phyloP scores from a whole-genome alignment of 768 basidiomycete species.

The Galerina sulciceps region DNA sequence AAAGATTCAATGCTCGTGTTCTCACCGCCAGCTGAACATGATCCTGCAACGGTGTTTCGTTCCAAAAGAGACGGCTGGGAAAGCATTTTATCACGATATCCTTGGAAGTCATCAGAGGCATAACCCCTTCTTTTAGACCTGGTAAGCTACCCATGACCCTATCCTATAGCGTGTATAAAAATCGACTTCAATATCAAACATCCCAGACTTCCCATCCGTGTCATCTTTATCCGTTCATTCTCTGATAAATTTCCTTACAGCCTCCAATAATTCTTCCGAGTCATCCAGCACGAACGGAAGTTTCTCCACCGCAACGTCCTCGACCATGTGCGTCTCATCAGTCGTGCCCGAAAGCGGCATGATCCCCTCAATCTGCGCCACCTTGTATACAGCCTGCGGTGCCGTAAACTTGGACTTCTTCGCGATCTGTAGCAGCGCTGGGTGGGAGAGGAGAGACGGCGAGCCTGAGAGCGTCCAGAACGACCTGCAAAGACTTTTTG shows the following conservation, averaged over 20 bases:
- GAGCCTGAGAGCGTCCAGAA: slow-evolving; percentile 91
- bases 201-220: neutral
- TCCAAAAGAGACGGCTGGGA: neutral
- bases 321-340: slow-evolving; percentile 58
- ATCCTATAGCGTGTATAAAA: neutral
- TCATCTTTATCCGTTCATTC: neutral
- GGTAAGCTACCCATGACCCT: neutral
- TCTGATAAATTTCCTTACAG: slow-evolving; percentile 15
- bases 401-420: slow-evolving; percentile 54
- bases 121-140: neutral
- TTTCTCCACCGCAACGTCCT: slow-evolving; percentile 53
- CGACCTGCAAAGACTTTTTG: slow-evolving; percentile 49
- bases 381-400: slow-evolving; percentile 69
- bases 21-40: neutral
- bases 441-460: slow-evolving; percentile 59
- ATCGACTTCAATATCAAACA: neutral
- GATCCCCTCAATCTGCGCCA: slow-evolving; percentile 69
- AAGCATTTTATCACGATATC: slow-evolving; percentile 2
- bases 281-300: slow-evolving; percentile 20
- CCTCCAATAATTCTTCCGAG: slow-evolving; percentile 12
- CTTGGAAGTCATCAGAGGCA: slow-evolving; percentile 4
- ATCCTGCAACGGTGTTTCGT: neutral
- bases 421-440: slow-evolving; percentile 46
- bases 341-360: slow-evolving; percentile 80
- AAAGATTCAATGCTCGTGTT: neutral